phyloP scores from a whole-genome alignment of 2,329 filamentous ascomycete species.

The Ophiostoma sp. region DNA sequence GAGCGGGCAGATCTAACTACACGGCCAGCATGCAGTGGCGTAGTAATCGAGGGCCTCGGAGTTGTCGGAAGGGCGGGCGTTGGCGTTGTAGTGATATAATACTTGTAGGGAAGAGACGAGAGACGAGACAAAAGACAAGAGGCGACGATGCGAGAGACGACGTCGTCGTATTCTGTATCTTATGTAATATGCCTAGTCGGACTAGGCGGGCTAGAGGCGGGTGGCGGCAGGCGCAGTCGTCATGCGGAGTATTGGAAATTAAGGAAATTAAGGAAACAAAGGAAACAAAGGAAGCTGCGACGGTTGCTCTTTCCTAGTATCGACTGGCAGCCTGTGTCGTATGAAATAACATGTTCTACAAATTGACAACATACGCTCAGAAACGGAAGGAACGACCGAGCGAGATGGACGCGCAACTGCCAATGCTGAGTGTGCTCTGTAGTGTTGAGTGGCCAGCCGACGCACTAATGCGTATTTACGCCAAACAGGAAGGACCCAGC shows the following conservation, averaged over 20 bases:
- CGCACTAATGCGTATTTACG: conserved; percentile 7
- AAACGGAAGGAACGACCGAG: not conserved
- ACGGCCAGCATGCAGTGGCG: conserved; percentile 14
- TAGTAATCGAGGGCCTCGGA: not conserved
- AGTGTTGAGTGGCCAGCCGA: no score
- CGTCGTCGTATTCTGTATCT: conserved; percentile 4
- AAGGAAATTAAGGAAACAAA: not conserved
- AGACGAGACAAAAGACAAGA: not conserved
- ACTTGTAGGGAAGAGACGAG: not conserved
- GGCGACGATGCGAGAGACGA: not conserved
- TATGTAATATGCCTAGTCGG: conserved; percentile 7
- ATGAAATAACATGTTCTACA: not conserved
- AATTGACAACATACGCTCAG: no score
- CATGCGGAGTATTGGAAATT: not conserved
- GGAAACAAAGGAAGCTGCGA: not conserved
- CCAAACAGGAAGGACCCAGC: not conserved
- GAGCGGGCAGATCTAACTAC: not conserved
- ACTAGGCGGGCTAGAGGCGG: conserved; percentile 7
- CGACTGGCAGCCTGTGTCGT: not conserved
- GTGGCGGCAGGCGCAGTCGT: conserved; percentile 11
- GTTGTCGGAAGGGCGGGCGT: not conserved
- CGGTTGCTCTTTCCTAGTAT: not conserved
- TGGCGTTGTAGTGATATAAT: no score
- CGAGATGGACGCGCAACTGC: not conserved
- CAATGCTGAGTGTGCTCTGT: not conserved